Conservation (phyloP, 192 early-diverging fungal genomes). For the Podila clonocystis region DNA sequence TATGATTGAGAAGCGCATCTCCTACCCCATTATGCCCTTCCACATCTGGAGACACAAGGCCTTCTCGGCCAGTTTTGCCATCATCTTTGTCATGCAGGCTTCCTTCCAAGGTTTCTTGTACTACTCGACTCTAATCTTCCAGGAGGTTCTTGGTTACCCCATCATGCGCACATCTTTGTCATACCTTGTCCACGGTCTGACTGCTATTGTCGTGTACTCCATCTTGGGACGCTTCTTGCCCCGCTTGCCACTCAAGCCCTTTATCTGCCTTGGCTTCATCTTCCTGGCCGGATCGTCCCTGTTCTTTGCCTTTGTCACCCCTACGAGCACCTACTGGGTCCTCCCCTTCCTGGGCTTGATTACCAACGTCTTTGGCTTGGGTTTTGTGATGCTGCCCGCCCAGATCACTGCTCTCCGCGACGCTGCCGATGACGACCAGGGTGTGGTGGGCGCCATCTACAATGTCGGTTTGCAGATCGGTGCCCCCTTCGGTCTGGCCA, state of each 20-base stretch:
- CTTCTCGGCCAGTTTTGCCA: constrained; percentile 51
- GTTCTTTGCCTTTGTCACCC: constrained; percentile 40
- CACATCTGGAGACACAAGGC: constrained; percentile 57
- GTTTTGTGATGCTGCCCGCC: constrained; percentile 41
- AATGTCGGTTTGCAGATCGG: constrained; percentile 52
- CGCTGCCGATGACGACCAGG: constrained; percentile 47
- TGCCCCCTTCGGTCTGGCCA: constrained; percentile 48
- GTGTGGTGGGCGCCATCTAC: constrained; percentile 51
- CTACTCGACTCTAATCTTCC: constrained; percentile 58
- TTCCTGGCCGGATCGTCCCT: constrained; percentile 12
- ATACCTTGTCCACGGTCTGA: constrained; percentile 55
- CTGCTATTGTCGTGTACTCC: constrained; percentile 41
- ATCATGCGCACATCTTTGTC: constrained; percentile 56
- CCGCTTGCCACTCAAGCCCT: constrained; percentile 29
- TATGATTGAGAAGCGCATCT: constrained; percentile 44
- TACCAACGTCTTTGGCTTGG: constrained; percentile 40
- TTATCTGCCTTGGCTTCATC: constrained; percentile 29
- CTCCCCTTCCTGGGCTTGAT: constrained; percentile 35
- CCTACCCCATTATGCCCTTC: constrained; percentile 56
- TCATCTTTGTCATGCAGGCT: constrained; percentile 50
- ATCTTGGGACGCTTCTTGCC: constrained; percentile 51
- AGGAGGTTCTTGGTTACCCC: constrained; percentile 52
- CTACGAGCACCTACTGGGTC: constrained; percentile 28
- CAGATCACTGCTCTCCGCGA: constrained; percentile 44
- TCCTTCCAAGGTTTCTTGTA: constrained; percentile 57